Conservation (phyloP, 176 grass and related monocot species). For the Luzula sylvatica region DNA sequence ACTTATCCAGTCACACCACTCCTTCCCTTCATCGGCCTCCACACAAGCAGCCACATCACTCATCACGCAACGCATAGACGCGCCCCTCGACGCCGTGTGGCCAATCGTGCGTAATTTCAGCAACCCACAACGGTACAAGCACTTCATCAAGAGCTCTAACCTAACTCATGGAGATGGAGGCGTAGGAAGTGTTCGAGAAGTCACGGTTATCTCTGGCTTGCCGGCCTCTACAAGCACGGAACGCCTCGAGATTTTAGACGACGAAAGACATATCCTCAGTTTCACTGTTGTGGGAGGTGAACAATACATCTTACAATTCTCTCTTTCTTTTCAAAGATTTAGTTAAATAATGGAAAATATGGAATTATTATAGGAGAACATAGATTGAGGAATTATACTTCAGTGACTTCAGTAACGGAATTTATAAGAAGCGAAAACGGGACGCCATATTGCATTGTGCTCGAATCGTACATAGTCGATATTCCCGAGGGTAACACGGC, state of each 20-base stretch:
- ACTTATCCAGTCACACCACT: constrained; percentile 47
- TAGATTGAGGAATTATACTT: constrained; percentile 85
- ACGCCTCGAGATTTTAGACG: constrained; percentile 92
- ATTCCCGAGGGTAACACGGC: constrained; percentile 79
- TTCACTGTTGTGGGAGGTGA: constrained; percentile 75
- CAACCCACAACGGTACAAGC: constrained; percentile 79
- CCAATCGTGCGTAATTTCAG: constrained; percentile 69
- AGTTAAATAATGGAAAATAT: background rate
- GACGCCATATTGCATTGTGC: constrained; percentile 53
- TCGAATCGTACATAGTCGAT: constrained; percentile 92
- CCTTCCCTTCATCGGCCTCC: constrained; percentile 24
- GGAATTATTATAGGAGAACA: constrained; percentile 38
- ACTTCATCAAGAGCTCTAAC: constrained; percentile 82
- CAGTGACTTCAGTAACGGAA: constrained; percentile 93
- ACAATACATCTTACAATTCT: too few relatives aligned
- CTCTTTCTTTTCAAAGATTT: too few relatives aligned
- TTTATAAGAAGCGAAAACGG: constrained; percentile 2
- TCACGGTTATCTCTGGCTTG: constrained; percentile 74
- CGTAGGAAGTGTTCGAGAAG: constrained; percentile 86
- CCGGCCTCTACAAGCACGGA: constrained; percentile 84
- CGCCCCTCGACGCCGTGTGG: constrained; percentile 67
- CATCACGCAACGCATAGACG: constrained; percentile 60
- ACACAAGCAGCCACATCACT: constrained; percentile 65
- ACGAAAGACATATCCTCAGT: constrained; percentile 74
- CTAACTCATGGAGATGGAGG: constrained; percentile 49